Percentiles rank a stretch among this genome's conserved stretches.
These are phyloP conservation scores for Septoria petroselini DNA, from an alignment of 2,329 filamentous ascomycete species.

Conservation along the genomic window DNA sequence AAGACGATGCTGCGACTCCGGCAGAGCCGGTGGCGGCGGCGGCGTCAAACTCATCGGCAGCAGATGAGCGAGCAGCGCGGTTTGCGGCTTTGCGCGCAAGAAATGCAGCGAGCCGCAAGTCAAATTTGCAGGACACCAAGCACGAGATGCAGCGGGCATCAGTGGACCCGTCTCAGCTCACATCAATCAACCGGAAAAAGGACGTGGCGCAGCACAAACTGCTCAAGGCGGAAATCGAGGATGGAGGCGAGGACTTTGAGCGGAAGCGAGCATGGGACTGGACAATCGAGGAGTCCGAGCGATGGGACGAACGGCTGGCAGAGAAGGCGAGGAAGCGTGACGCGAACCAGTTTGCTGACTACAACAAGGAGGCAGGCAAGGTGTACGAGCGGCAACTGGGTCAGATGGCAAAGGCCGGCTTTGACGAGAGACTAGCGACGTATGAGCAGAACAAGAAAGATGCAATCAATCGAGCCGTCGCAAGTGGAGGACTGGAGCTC, in stretches of 20 bases:
- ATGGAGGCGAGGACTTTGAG: constrained; percentile 86
- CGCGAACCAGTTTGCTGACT: constrained; percentile 86
- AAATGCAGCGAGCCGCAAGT: constrained; percentile 55
- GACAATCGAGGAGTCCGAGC: constrained; percentile 90
- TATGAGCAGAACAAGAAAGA: constrained; percentile 85
- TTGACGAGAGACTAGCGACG: constrained; percentile 56
- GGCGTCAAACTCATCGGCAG: constrained; percentile 33
- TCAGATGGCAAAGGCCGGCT: constrained; percentile 58
- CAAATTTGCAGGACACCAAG: constrained; percentile 78
- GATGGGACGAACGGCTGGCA: constrained; percentile 85
- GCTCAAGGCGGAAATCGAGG: constrained; percentile 84
- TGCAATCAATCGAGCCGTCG: constrained; percentile 79
- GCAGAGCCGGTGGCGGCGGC: constrained; percentile 31
- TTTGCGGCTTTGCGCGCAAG: constrained; percentile 86
- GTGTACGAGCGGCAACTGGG: constrained; percentile 89
- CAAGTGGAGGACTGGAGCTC: constrained; percentile 81
- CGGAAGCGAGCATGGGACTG: constrained; percentile 98
- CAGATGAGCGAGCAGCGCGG: constrained; percentile 67
- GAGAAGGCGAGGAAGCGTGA: constrained; percentile 80
- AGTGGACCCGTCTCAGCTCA: constrained; percentile 72
- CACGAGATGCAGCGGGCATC: constrained; percentile 76
- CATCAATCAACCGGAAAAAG: constrained; percentile 76
- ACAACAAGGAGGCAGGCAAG: constrained; percentile 81
- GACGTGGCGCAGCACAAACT: constrained; percentile 89
- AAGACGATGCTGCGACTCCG: constrained; percentile 10